Base-by-base conservation (phyloP, 2,329 filamentous ascomycete genomes). In the Fusarium sp. region DNA sequence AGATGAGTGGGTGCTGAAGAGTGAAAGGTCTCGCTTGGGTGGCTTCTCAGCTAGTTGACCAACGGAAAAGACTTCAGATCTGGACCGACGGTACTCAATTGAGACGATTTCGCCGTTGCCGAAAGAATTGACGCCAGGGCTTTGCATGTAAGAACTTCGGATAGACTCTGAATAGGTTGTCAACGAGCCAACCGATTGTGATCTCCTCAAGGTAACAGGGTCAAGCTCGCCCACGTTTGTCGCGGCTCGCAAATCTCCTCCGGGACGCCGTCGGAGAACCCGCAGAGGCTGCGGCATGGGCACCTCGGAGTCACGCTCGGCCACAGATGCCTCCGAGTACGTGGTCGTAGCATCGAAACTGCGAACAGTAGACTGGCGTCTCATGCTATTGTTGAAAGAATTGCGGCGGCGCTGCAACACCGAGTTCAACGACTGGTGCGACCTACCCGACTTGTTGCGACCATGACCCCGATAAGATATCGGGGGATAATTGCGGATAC, bases 231-330 rank as follows among this genome's bases (percentile, higher is more conserved):
- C 87, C 31, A 91, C 88, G 63, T 91, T 91, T 16, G 86, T 87
- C 39, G 88, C 91, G 15, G 90, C 91, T 66, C 91, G 88, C 50
- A 96, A 81, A 77, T 95, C 90, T 36, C 93, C 92, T 50, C 93
- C 93, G 7, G 92, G 93, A 13, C 91, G 87, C 76, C 93, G 85
- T 65, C 93, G 87, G 66, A 96, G 85, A 43, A 91, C 85, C 46
- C 90, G 88, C 7, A 88, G 80, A n/a, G 89, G 89, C 18, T 82
- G 81, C 2, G 87, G 85, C 50, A 85, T 78, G 3, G 84, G 53
- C 9, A 69, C 64, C 55, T 65, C 74, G 7, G 68, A 81, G 7
- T 83, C 83, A 0, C 84, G 84, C 4, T 82, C 75, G 6, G 83
- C 84, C 7, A 85, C 81, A 2, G 89, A 90, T 6, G 73, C 78